Evolutionary conservation across 163 green algal genomes (phyloP), one percentile per base, ranked within the genome.

Genomic region (Volvox carteri): DNA sequence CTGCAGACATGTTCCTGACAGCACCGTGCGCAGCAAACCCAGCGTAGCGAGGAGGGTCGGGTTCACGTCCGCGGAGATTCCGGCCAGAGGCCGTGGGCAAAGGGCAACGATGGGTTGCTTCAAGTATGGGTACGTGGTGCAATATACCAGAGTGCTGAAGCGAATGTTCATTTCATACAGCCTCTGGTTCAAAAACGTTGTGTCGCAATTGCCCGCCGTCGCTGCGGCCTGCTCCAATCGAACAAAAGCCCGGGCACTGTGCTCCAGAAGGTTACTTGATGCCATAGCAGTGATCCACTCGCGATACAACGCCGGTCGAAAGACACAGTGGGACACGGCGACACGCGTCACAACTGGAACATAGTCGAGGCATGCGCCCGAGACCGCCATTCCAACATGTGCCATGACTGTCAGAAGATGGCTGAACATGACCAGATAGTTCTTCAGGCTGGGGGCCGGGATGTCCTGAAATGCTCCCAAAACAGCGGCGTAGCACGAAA

Each of bases 1-100:
- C 70, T 81, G 73, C 6, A 81, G 6, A 28, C 73, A 65, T 16
- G 73, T 81, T 42, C 73, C 73, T 19, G 73, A 81, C 44, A 81
- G 73, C 8, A 81, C 21, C n/a, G 1, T n/a, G 5, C 73, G 73
- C 8, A 81, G 25, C 25, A n/a, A 28, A 8, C 9, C 39, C 44
- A 81, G 2, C 1, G 73, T 81, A 28, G 12, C 44, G 25, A 28
- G 25, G 44, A 81, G 18, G 25, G 46, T 44, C 25, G 73, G 25
- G 46, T 81, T n/a, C 2, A 12, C 44, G 44, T 0, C 25, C 18
- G 18, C 28, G 44, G 12, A 2, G 7, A n/a, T 6, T 9, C 0
- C 28, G 21, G 25, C 25, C 8, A 81, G 25, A 62, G 73, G 73
- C 25, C 73, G 73, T 6, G 73, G 73, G n/a, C 73, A 67, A n/a